phyloP scores from a whole-genome alignment of 331 rosid species.

The Quercus tomentella region DNA sequence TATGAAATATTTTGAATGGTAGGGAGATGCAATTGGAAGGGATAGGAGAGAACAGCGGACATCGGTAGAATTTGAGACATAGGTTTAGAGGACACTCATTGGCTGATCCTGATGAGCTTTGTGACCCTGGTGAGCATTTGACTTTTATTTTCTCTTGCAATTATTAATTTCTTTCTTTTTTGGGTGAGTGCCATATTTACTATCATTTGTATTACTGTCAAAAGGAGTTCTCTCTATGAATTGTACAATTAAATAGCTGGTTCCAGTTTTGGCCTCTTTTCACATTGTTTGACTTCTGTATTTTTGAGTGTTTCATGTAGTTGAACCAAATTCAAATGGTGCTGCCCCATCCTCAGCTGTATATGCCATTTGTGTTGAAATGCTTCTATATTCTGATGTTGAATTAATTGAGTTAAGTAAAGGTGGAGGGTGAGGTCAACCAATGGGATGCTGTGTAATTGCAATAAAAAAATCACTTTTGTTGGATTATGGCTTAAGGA shows the following conservation, averaged over 20 bases:
- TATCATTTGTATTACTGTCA: not conserved
- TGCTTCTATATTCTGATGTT: too few species aligned
- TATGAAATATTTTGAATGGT: conserved; percentile 94
- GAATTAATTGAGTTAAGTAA: too few species aligned
- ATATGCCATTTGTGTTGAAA: too few species aligned
- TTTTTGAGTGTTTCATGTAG: not conserved
- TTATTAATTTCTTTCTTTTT: too few species aligned
- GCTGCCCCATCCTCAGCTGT: not conserved
- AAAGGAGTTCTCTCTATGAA: not conserved
- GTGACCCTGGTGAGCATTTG: conserved; percentile 85
- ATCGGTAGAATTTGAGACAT: conserved; percentile 91
- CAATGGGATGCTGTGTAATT: too few species aligned
- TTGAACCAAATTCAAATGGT: not conserved
- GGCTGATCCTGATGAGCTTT: conserved; percentile 99
- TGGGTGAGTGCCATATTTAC: not conserved
- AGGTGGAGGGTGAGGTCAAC: too few species aligned
- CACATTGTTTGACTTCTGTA: not conserved
- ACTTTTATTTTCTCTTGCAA: conserved; percentile 4
- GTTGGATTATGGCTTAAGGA: too few species aligned
- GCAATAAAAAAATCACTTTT: too few species aligned
- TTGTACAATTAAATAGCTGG: not conserved
- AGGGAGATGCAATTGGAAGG: conserved; percentile 87
- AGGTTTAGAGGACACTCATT: conserved; percentile 97
- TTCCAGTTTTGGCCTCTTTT: not conserved
- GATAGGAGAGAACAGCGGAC: conserved; percentile 96